A percentile compares a stretch with the other conserved stretches of the same genome.
phyloP scores from a whole-genome alignment of 306 rosid species.

The Fragaria iinumae region DNA sequence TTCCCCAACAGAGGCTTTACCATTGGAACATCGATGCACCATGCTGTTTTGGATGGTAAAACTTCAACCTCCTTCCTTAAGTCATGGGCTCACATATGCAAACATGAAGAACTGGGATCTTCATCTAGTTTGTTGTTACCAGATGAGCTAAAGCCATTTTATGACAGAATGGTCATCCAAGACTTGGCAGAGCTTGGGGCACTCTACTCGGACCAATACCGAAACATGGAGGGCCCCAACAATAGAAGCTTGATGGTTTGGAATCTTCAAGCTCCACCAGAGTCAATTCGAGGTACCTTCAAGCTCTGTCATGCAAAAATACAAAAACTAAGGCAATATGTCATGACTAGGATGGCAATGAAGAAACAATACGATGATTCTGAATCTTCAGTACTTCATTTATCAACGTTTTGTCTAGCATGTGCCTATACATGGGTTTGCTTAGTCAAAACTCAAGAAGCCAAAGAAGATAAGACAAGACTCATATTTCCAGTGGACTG shows the following conservation, averaged over 20 bases:
- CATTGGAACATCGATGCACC: conserved; percentile 45
- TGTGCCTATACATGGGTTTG: conserved; percentile 23
- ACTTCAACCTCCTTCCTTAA: conserved; percentile 31
- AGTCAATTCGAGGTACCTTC: conserved; percentile 17
- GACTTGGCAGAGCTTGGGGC: neutral
- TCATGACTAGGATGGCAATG: neutral
- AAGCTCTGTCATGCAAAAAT: neutral
- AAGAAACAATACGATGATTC: conserved; percentile 2
- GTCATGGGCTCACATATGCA: conserved; percentile 26
- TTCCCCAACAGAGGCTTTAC: conserved; percentile 43
- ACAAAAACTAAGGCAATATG: neutral
- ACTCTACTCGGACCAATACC: conserved; percentile 1
- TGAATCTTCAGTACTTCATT: neutral
- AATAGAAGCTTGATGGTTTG: conserved; percentile 14
- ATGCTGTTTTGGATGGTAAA: conserved; percentile 47
- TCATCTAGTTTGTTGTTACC: neutral
- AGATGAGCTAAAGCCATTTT: conserved; percentile 9
- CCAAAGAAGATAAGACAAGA: neutral
- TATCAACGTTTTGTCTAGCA: conserved; percentile 15
- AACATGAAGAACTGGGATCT: neutral
- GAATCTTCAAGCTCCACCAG: neutral
- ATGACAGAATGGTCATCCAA: conserved; percentile 11
- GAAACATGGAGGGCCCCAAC: conserved; percentile 5
- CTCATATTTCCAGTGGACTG: neutral
- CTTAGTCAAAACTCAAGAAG: conserved; percentile 11